These are phyloP conservation scores for Adansonia madagascariensis DNA, from an alignment of 441 rosid genomes.

Conservation along the genomic window DNA sequence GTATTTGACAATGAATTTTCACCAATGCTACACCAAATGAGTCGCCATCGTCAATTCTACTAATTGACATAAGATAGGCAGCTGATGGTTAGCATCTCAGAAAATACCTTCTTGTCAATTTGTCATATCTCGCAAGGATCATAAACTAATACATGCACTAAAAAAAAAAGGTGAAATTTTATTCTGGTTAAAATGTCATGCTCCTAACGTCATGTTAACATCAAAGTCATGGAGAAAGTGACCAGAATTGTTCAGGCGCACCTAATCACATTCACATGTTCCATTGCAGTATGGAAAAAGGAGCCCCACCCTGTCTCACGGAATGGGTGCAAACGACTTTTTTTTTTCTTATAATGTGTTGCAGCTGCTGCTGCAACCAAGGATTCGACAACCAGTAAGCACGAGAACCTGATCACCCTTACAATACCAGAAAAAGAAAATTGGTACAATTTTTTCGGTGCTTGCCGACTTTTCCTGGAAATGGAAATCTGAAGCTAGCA, in stretches of 20 bases:
- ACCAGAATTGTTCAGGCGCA: background rate
- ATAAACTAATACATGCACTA: too few species aligned
- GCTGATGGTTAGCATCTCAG: too few species aligned
- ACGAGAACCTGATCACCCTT: background rate
- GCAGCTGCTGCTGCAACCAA: background rate
- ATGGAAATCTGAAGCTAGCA: background rate
- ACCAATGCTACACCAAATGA: too few species aligned
- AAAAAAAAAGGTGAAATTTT: too few species aligned
- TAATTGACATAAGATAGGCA: too few species aligned
- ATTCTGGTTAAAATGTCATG: background rate
- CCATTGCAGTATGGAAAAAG: background rate
- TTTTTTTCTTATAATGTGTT: background rate
- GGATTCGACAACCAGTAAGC: background rate
- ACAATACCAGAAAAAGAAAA: background rate
- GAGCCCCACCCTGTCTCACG: conserved; percentile 9
- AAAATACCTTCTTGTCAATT: too few species aligned
- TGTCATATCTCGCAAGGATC: too few species aligned
- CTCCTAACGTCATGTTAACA: background rate
- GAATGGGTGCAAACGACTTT: background rate
- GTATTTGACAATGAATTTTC: too few species aligned
- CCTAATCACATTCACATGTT: background rate
- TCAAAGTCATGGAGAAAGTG: conserved; percentile 1
- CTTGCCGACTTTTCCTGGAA: background rate
- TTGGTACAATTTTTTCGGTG: background rate
- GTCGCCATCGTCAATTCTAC: too few species aligned